Base-by-base conservation (phyloP, 208 protist genomes). In the Trypanosoma boissoni region DNA sequence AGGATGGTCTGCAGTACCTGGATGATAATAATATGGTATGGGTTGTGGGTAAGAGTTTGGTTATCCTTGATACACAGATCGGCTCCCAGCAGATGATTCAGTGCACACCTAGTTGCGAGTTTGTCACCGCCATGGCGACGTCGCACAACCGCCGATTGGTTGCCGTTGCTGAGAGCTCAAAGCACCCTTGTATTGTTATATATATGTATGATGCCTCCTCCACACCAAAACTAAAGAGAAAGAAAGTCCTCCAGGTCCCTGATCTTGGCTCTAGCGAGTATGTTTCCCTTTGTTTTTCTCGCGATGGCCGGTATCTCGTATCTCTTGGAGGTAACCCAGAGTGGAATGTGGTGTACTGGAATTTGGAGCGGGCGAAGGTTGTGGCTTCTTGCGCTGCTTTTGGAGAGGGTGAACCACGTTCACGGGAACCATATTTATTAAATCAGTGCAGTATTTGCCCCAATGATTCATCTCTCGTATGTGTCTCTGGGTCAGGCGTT, bases 261-360 rank as follows among this genome's bases (percentile, higher is more conserved):
- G 88, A 94, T 53, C 58, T 96, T 31, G 80, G 85, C 37, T 95
- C 86, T 1, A 70, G 52, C 23, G 78, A 96, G 74, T 96, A 92
- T 74, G 72, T 94, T 20, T 96, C 86, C 20, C 45, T 98, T 1
- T 76, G 73, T 37, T 98, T 98, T 72, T 97, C 91, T 0, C 74
- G 81, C 9, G 95, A 98, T 62, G 81, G 83, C 10, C 83, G 85
- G 57, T 63, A 90, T 26, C 74, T 98, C 12, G 72, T 93, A 12
- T 73, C 93, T 0, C 87, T 97, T 10, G 89, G 90, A 44, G 92
- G 91, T 18, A 82, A 76, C 45, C 95, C 96, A 2, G 93, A 98
- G 60, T 98, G 92, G 91, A 94, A 88, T 55, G 54, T 97, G 24
- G 74, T 95, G 24, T 92, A 94, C 74, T 98, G 95, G 94, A 86